These are phyloP conservation scores for Penstemon eatonii DNA, from an alignment of 257 asterid species.

Conservation along the genomic window DNA sequence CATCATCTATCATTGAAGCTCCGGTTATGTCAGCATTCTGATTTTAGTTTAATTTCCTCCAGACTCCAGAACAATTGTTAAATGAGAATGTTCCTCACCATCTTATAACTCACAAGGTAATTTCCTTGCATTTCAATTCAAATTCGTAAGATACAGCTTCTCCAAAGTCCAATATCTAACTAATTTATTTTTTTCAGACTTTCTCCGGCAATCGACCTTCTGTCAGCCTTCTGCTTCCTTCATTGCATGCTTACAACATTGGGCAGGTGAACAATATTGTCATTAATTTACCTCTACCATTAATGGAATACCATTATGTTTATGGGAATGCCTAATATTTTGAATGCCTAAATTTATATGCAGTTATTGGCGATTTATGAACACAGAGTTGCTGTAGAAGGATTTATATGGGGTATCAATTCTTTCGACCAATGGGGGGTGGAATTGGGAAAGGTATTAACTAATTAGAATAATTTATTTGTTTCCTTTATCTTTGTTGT, in stretches of 20 bases:
- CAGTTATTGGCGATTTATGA: constrained; percentile 96
- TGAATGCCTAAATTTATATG: constrained; percentile 23
- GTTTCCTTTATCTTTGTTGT: constrained; percentile 12
- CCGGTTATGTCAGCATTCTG: constrained; percentile 26
- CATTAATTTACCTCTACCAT: constrained; percentile 16
- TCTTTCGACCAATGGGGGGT: constrained; percentile 99
- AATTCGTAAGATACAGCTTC: constrained; percentile 19
- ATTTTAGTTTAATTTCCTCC: constrained; percentile 42
- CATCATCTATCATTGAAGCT: constrained; percentile 18
- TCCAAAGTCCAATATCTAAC: constrained; percentile 27
- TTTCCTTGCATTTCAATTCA: constrained; percentile 18
- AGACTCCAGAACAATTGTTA: constrained; percentile 84
- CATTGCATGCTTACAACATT: constrained; percentile 80
- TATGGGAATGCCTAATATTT: constrained; percentile 22
- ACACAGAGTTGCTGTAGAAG: constrained; percentile 94
- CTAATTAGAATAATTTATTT: neutral
- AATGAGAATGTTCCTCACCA: constrained; percentile 76
- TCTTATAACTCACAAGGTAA: constrained; percentile 92
- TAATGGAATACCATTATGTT: neutral
- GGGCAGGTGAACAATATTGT: constrained; percentile 73
- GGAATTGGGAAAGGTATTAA: constrained; percentile 86
- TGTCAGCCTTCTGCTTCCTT: constrained; percentile 89
- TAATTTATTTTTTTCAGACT: constrained; percentile 51
- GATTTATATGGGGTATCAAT: constrained; percentile 95
- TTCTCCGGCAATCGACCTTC: constrained; percentile 98